Base-by-base conservation (phyloP, 495 filamentous ascomycete genomes). In the Lasiosphaeria hispida region DNA sequence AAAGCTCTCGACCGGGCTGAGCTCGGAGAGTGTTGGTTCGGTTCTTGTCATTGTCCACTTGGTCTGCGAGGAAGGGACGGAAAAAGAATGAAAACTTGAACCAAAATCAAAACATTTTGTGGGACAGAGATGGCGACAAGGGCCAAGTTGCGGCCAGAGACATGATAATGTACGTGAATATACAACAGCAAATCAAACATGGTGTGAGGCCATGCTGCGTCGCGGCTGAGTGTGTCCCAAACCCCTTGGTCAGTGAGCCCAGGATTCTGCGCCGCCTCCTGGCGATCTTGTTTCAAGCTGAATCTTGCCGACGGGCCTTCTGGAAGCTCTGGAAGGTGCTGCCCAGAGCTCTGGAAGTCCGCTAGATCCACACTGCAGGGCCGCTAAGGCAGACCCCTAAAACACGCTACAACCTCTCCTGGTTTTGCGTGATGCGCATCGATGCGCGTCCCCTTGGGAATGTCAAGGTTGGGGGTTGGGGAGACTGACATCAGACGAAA, bases 261-360 rank as follows among this genome's bases (percentile, higher is more conserved):
- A 8, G 10, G 44, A 18, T 23, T 34, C 40, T 54, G 51, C 18
- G 51, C 51, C 51, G 53, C 53, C 53, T 56, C 53, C 53, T 56
- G 53, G 53, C 41, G 53, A 56, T 56, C 53, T 39, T 39, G 53
- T 56, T 56, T 56, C 53, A 47, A 17, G 41, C n/a, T 42, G 48
- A 44, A 17, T 18, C 19, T 34, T 30, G 19, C 19, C 38, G 38
- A 54, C 43, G 1, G n/a, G 17, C 11, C 11, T 45, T 55, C 52
- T 55, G 52, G 40, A 55, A 45, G 52, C 52, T 35, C 2, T 30
- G 23, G 23, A 30, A 30, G 23, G 23, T 30, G 23, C 23, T 2
- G 2, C 23, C 5, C 23, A 30, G 23, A 30, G 23, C 40, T 37
- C 40, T 55, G 35, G 52, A 55, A 23, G 39, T 14, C 50, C 36